Evolutionary conservation across 169 alveolate species (phyloP).

Genomic region (Plasmodium fragile): DNA sequence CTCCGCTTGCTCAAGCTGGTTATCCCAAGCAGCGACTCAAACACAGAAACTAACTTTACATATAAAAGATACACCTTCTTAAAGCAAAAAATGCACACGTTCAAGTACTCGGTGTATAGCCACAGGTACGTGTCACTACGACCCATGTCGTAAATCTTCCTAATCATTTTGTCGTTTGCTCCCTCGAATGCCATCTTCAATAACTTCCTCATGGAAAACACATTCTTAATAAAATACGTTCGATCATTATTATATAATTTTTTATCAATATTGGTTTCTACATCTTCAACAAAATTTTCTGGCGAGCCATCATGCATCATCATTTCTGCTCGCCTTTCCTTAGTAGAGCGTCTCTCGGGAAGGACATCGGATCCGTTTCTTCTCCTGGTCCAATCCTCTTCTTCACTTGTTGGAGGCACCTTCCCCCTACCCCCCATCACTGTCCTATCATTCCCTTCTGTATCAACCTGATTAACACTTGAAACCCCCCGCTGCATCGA

Average conservation of each 20-base stretch:
- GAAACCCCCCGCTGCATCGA: neutral
- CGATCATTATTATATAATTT: conserved; percentile 26
- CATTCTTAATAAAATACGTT: conserved; percentile 60
- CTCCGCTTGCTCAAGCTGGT: conserved; percentile 32
- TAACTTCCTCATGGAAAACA: conserved; percentile 58
- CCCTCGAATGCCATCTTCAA: conserved; percentile 53
- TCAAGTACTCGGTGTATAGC: conserved; percentile 46
- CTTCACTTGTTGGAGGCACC: neutral
- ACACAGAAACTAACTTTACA: conserved; percentile 30
- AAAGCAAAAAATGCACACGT: conserved; percentile 54
- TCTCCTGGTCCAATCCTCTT: neutral
- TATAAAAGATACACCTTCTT: conserved; percentile 30
- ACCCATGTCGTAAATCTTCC: conserved; percentile 61
- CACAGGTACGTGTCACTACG: conserved; percentile 70
- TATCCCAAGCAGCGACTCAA: conserved; percentile 37
- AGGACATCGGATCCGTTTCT: neutral
- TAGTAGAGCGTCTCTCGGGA: neutral
- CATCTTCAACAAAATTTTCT: conserved; percentile 31
- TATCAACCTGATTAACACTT: neutral
- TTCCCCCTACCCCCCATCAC: neutral
- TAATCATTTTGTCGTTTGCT: conserved; percentile 15
- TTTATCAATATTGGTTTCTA: conserved; percentile 31
- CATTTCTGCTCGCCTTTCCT: neutral
- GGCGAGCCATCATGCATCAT: neutral
- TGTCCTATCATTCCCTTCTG: neutral